phyloP scores from a whole-genome alignment of 2,329 filamentous ascomycete species.

The Xylariaceae sp. region DNA sequence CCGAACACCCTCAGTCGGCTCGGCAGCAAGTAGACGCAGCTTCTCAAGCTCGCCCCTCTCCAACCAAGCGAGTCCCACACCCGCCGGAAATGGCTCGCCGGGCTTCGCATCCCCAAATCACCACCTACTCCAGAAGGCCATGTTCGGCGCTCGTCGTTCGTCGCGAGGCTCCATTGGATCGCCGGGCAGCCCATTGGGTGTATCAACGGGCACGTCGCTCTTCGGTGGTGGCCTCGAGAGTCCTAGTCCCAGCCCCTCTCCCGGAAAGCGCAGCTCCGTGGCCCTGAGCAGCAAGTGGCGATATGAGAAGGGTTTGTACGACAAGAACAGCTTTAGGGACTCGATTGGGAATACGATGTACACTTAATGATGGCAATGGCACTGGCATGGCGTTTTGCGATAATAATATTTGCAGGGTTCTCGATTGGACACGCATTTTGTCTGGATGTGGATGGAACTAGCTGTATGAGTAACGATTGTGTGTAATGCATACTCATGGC shows the following conservation, averaged over 20 bases:
- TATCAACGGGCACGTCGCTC: conserved; percentile 44
- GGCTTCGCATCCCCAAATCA: conserved; percentile 46
- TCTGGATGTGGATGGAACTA: no score
- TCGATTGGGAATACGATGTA: conserved; percentile 8
- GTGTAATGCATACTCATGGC: no score
- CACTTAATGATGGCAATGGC: conserved; percentile 4
- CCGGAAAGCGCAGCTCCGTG: conserved; percentile 68
- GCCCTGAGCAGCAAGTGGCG: conserved; percentile 91
- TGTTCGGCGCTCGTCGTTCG: conserved; percentile 55
- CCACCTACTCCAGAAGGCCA: conserved; percentile 66
- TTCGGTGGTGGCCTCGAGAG: conserved; percentile 59
- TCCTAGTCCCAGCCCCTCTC: conserved; percentile 62
- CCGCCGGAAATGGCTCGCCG: conserved; percentile 19
- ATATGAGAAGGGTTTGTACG: conserved; percentile 68
- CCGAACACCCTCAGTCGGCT: conserved; percentile 66
- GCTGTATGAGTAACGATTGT: no score
- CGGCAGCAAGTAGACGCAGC: conserved; percentile 58
- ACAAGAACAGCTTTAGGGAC: conserved; percentile 12
- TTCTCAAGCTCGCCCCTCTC: conserved; percentile 59
- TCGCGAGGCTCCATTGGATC: conserved; percentile 58
- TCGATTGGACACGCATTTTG: no score
- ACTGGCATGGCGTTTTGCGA: not conserved
- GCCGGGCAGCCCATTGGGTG: conserved; percentile 53
- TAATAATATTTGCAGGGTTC: no score
- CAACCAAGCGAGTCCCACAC: conserved; percentile 34